Base-by-base conservation (phyloP, 495 filamentous ascomycete species). In the Penicillium ochrochloron region DNA sequence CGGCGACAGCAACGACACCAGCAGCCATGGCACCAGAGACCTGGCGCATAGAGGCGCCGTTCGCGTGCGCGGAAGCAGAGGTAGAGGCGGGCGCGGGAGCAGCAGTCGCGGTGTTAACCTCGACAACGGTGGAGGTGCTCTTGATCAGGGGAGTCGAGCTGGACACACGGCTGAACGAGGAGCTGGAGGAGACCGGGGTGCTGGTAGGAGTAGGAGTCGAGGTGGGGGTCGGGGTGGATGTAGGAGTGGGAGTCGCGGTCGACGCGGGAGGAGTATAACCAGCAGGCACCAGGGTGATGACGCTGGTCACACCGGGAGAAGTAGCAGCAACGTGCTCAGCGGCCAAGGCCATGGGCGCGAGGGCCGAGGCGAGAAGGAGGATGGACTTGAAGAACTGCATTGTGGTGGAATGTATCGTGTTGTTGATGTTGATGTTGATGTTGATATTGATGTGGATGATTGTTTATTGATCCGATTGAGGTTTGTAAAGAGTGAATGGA, bases 1-100 rank as follows among this genome's bases (percentile, higher is more conserved):
- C 80, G 42, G 80, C 83, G 57, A 78, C 72, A 50, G 77, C 81
- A 58, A 80, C 60, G 8, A 75, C 72, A 72, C 76, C 82, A 29
- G 71, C 81, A 25, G 74, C 67, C 46, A 79, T 62, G 6, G 69
- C 66, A 50, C 75, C 77, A 19, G 75, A 70, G 41, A 75, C 27
- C 65, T 80, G 73, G 59, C 69, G 65, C 5, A 73, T 67, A 31
- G 79, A 63, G 27, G 73, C 71, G 31, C 72, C 69, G 50, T 64
- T 73, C 35, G 69, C 65, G 23, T 73, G 70, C 7, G 62, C 59
- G 50, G 77, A 76, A 7, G 73, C 46, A 11, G 72, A 31, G n/a
- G 73, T 54, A 3, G 75, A 50, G 35, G 75, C 66, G 17, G 72
- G 48, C 11, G 68, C 68, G 33, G 72, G 35, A 12, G 63, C 52